Base-by-base conservation (phyloP, 805 yeast genomes). In the Metschnikowia aberdeeniae region DNA sequence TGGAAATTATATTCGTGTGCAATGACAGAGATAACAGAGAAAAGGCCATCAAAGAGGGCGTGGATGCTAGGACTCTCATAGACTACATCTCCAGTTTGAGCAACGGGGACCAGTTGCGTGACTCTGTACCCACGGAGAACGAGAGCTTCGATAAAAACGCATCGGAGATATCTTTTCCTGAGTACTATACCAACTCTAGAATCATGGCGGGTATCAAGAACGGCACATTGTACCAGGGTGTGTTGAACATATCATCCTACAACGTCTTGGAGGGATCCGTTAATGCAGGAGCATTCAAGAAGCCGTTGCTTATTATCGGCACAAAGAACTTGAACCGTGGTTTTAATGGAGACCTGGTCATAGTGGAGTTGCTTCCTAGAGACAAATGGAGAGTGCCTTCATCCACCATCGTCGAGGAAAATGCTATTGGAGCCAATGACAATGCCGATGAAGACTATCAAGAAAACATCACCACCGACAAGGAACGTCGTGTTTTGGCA, bases 321-420 rank as follows among this genome's bases (percentile, higher is more conserved):
- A 76, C 90, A 38, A 87, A 86, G 57, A 82, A 83, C 61, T 67
- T 93, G 55, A 93, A 93, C 63, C 81, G 99, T 64, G 86, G 92
- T 0, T 92, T 92, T 68, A 88, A 87, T 56, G 90, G 96, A 24
- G 99, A 93, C 59, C 77, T 81, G 31, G 98, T 93, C 27, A 86
- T 89, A 37, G 89, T 93, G 5, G 98, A 93, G 64, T 68, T 93
- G 35, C 71, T 93, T 35, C 97, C 98, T 1, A 79, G 86, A 53
- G 72, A 76, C 26, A 81, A 86, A 60, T 93, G 99, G 99, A 83
- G 86, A 56, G 82, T 81, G 32, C 96, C 97, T 1, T 82, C 95
- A 0, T 68, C 84, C 4, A 79, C 85, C 38, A 84, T 89, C 35
- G 68, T 89, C 32, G 97, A 89, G 58, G 95, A 88, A 47, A 84